Evolutionary conservation across 352 stramenopile species (phyloP), one percentile per base, ranked within the genome.

Genomic region (Globisporangium echinulatum): DNA sequence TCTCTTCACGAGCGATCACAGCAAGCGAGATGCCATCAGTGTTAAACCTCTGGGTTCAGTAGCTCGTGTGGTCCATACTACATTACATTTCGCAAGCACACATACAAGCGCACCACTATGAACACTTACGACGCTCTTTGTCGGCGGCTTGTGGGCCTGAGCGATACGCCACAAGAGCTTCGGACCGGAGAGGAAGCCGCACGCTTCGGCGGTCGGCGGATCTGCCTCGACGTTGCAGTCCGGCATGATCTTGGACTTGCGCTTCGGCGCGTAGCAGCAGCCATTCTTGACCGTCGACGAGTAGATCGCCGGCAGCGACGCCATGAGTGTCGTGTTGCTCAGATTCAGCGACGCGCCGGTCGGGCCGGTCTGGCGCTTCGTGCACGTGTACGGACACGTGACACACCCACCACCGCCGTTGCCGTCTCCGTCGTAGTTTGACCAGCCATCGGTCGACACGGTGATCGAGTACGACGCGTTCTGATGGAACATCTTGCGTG

Each of bases 331-430:
- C 56, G 61, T 77, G 71, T 92, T 94, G 43, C 64, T 85, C 0
- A 77, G 58, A 65, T 94, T 94, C 62, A 94, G 82, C 57, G 75
- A 80, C 13, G 79, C 79, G 51, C 82, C 84, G 59, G 87, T 83
- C 37, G 82, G 85, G 38, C 78, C 82, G 37, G 74, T 83, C 6
- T 73, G 72, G 17, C 75, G 80, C 52, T 81, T 79, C 42, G 91
- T 77, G 60, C 84, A 94, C 55, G 84, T 92, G 72, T 92, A 94
- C 4, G 84, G 84, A 44, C 84, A 94, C 54, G 84, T 92, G 48
- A 91, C 80, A 59, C 84, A 92, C 25, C 25, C 25, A 33, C 25
- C 25, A 33, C 25, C 25, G 59, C 84, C 84, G 54, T 82, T 81
- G 39, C 46, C 46, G 19, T 91, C 78, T 3, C 64, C 19, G 37